These are phyloP conservation scores for Primulina huaijiensis DNA, from an alignment of 257 asterid species.

Conservation along the genomic window DNA sequence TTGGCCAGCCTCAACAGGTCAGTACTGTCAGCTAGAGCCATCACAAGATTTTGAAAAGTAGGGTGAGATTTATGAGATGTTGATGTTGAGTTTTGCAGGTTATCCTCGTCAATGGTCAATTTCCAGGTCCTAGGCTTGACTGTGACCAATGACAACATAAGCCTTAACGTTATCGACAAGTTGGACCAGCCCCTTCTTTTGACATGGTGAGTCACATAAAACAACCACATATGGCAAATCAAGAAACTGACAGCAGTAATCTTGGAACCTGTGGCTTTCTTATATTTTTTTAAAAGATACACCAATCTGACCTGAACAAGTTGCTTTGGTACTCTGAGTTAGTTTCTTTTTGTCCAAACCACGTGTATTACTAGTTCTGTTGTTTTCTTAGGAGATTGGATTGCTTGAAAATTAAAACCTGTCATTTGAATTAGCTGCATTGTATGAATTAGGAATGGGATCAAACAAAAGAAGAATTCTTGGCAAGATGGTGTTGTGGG, in stretches of 20 bases:
- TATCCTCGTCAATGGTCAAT: constrained; percentile 85
- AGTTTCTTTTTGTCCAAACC: no score
- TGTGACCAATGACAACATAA: constrained; percentile 82
- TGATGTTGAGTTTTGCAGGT: constrained; percentile 49
- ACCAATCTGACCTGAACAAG: no score
- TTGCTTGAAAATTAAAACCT: no score
- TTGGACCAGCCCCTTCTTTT: constrained; percentile 81
- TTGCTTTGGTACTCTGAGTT: no score
- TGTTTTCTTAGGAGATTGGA: no score
- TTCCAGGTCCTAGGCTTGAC: constrained; percentile 92
- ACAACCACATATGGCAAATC: not conserved
- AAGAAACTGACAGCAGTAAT: not conserved
- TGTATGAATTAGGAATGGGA: constrained; percentile 75
- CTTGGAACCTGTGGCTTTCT: not conserved
- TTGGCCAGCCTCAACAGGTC: constrained; percentile 85
- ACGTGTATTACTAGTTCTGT: no score
- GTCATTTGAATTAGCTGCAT: constrained; percentile 1
- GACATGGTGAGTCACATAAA: constrained; percentile 64
- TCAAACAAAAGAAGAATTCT: constrained; percentile 92
- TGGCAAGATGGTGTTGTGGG: constrained; percentile 99
- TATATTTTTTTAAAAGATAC: not conserved
- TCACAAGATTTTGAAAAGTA: not conserved
- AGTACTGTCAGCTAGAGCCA: not conserved
- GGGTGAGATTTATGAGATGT: not conserved
- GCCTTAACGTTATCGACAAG: constrained; percentile 71